Conservation (phyloP, 1,284 basidiomycete species). For the Ustilago sp. region DNA sequence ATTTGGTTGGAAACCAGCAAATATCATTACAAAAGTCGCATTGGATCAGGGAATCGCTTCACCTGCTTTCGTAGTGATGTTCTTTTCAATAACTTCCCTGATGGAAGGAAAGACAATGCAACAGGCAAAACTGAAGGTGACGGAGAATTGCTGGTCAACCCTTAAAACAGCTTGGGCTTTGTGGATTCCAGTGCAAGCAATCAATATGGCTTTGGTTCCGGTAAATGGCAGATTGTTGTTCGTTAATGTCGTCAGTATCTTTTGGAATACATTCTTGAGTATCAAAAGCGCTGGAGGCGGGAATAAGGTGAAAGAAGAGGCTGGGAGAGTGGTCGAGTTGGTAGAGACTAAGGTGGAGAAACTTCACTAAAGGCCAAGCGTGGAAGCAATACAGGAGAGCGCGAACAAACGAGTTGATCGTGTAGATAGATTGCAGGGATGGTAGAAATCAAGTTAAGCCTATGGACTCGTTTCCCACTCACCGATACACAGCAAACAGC, state of each 20-base stretch:
- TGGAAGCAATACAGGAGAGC: background rate
- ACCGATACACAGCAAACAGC: no score
- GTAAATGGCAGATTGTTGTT: slow-evolving; percentile 50
- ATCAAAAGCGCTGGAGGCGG: slow-evolving; percentile 19
- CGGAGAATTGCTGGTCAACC: slow-evolving; percentile 54
- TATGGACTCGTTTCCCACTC: no score
- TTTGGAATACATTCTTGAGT: slow-evolving; percentile 64
- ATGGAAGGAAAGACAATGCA: slow-evolving; percentile 38
- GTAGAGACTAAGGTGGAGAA: slow-evolving; percentile 42
- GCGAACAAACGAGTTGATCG: background rate
- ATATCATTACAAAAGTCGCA: slow-evolving; percentile 56
- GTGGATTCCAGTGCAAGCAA: slow-evolving; percentile 60
- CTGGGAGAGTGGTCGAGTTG: slow-evolving; percentile 20
- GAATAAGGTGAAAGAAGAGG: background rate
- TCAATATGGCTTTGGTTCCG: slow-evolving; percentile 63
- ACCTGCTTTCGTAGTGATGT: slow-evolving; percentile 46
- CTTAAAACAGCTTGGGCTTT: slow-evolving; percentile 57
- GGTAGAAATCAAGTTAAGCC: no score
- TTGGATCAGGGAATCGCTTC: slow-evolving; percentile 58
- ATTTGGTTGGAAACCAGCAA: slow-evolving; percentile 29
- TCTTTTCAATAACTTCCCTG: slow-evolving; percentile 54
- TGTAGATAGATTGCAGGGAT: background rate
- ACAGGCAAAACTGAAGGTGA: slow-evolving; percentile 53
- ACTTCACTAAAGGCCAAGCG: slow-evolving; percentile 12
- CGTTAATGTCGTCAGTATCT: slow-evolving; percentile 55